Conservation (phyloP, 176 grass and related monocot species). For the Ensete ventricosum region DNA sequence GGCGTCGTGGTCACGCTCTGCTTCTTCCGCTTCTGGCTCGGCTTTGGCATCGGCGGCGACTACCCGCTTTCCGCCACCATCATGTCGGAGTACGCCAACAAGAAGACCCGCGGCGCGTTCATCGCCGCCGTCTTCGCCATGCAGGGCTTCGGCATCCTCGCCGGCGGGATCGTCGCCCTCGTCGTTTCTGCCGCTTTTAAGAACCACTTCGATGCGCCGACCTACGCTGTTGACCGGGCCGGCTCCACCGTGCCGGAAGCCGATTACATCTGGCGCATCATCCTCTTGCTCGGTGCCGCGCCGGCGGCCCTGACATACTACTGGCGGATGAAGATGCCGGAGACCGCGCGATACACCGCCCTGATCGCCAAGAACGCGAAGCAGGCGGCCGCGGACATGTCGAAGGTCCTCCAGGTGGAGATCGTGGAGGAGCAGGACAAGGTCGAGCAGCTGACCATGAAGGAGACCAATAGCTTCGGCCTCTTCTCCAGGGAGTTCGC, state of each 20-base stretch:
- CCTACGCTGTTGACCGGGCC: not conserved
- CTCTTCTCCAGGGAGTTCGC: constrained; percentile 60
- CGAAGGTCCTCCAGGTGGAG: constrained; percentile 5
- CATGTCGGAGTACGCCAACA: constrained; percentile 97
- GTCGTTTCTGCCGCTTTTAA: not conserved
- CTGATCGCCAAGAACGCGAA: not conserved
- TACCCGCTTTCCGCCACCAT: constrained; percentile 78
- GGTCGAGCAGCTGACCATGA: not conserved
- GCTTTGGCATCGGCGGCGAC: constrained; percentile 88
- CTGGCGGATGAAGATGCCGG: constrained; percentile 7
- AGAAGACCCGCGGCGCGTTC: constrained; percentile 45
- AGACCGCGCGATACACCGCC: constrained; percentile 2
- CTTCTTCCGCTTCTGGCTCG: constrained; percentile 96
- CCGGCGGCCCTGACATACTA: not conserved
- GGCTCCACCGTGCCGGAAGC: constrained; percentile 3
- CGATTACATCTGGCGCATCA: constrained; percentile 5
- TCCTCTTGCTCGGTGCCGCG: not conserved
- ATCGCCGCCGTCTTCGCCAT: constrained; percentile 63
- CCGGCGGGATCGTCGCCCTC: constrained; percentile 42
- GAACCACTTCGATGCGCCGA: not conserved
- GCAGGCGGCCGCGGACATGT: constrained; percentile 3
- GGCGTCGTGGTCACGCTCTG: constrained; percentile 58
- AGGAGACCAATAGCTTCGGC: constrained; percentile 25
- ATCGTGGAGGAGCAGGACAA: not conserved
- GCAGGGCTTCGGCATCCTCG: constrained; percentile 60